These are phyloP conservation scores for Boeremia lycopersici DNA, from an alignment of 2,329 filamentous ascomycete genomes.

Conservation along the genomic window DNA sequence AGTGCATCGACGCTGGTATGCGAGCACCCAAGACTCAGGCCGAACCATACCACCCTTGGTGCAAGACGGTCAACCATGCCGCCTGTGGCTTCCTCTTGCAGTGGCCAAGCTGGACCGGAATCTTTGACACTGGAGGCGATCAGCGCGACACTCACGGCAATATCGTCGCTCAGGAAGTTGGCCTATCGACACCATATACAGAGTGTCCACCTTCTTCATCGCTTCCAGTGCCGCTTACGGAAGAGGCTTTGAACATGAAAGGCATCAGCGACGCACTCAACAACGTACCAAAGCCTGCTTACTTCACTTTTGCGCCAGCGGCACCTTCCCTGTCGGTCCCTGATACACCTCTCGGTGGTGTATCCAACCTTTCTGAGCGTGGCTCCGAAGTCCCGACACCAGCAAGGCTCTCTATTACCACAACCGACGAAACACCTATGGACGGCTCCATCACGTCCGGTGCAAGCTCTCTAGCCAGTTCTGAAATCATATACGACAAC, in stretches of 20 bases:
- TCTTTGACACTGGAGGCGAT: conserved; percentile 30
- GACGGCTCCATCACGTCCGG: conserved; percentile 93
- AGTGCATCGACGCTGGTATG: conserved; percentile 38
- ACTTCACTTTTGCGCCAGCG: background rate
- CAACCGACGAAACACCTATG: conserved; percentile 56
- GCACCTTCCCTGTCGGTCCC: background rate
- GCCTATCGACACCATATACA: conserved; percentile 16
- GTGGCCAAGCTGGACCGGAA: conserved; percentile 35
- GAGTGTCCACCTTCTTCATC: conserved; percentile 1
- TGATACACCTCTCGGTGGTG: background rate
- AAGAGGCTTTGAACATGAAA: conserved; percentile 12
- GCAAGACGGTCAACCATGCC: conserved; percentile 23
- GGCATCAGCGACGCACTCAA: conserved; percentile 1
- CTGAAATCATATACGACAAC: conserved; percentile 84
- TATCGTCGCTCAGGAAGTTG: conserved; percentile 18
- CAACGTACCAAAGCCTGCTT: background rate
- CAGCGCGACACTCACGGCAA: conserved; percentile 24
- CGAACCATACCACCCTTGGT: conserved; percentile 23
- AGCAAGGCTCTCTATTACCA: background rate
- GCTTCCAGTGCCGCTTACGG: conserved; percentile 9
- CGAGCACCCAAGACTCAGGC: conserved; percentile 29
- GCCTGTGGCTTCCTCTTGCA: conserved; percentile 28
- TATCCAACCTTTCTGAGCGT: conserved; percentile 20
- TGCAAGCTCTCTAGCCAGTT: conserved; percentile 93
- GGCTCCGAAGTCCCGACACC: conserved; percentile 18